Percentiles rank a stretch among this genome's conserved stretches.
phyloP scores from a whole-genome alignment of 305 asterid species.

The Solanum hybrid region DNA sequence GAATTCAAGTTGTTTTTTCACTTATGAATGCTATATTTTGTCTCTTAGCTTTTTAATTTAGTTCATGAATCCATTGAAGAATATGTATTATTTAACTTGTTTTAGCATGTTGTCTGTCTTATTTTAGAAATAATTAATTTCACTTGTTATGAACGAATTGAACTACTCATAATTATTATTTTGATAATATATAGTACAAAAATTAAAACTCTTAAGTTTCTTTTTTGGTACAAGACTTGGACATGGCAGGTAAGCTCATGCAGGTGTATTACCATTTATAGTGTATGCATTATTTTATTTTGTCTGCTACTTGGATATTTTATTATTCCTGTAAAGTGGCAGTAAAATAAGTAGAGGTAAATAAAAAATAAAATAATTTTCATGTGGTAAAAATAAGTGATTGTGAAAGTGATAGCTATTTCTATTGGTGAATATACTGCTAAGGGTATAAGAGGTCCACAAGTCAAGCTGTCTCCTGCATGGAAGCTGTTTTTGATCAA shows the following conservation, averaged over 20 bases:
- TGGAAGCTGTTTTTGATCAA: constrained; percentile 32
- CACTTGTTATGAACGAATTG: neutral
- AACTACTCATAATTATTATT: neutral
- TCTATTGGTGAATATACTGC: neutral
- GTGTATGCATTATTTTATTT: constrained; percentile 34
- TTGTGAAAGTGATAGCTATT: neutral
- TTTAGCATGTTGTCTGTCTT: neutral
- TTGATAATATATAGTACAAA: neutral
- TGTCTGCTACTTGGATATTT: constrained; percentile 39
- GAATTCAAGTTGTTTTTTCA: neutral
- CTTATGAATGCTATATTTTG: neutral
- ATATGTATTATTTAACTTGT: neutral
- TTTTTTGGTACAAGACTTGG: constrained; percentile 34
- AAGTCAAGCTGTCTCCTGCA: constrained; percentile 42
- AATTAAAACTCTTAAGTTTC: constrained; percentile 14
- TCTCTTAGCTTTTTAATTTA: constrained; percentile 3
- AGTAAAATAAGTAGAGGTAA: constrained; percentile 13
- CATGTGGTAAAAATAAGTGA: neutral
- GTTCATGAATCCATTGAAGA: neutral
- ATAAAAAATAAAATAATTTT: neutral
- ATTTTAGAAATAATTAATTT: neutral
- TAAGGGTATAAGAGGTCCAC: constrained; percentile 12
- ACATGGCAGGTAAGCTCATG: constrained; percentile 38
- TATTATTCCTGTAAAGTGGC: constrained; percentile 12
- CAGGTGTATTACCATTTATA: constrained; percentile 37